Evolutionary conservation across 2,329 filamentous ascomycete genomes (phyloP), one percentile per base, ranked within the genome.

Genomic region (Scedosporium apiospermum): DNA sequence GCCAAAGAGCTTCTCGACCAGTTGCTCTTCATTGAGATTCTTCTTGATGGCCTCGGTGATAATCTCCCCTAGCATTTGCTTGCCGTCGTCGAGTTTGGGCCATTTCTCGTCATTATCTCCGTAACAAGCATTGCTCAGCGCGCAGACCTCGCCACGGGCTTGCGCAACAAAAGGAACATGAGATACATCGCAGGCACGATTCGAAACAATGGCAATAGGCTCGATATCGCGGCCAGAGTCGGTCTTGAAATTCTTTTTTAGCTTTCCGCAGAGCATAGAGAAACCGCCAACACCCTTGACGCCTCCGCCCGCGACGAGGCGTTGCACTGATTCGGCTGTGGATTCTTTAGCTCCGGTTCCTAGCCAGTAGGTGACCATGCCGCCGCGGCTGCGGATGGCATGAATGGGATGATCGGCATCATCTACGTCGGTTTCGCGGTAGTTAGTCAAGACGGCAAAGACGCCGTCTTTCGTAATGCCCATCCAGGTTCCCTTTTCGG

Each of bases 391-490:
- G 68, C 79, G 81, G 64, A 77, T 74, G 18, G 79, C 83, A 69
- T 78, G 74, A 38, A 87, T 74, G 3, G 82, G 81, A 65, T 83
- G 80, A 16, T 75, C 74, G 3, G 75, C 74, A 68, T 84, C 80
- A 63, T 79, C 70, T 23, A 76, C 68, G 62, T 77, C 73, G 26
- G 75, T 76, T 74, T 89, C 86, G 63, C 84, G 81, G 69, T 85
- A 88, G 74, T 89, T 89, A 63, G 86, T 89, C 64, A 89, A 77
- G 12, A 88, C 80, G 7, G 86, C 85, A 62, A 88, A 77, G 63
- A 82, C 79, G 12, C 86, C 86, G 3, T 77, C 73, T 66, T 80
- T 79, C 57, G 81, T 86, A 64, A 89, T 76, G 63, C 86, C 86
- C 42, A 88, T 75, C 86, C 86, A 89, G 14, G 86, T 88, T 42